phyloP scores from a whole-genome alignment of 2,329 filamentous ascomycete species.

The Penicillium vulpinum region DNA sequence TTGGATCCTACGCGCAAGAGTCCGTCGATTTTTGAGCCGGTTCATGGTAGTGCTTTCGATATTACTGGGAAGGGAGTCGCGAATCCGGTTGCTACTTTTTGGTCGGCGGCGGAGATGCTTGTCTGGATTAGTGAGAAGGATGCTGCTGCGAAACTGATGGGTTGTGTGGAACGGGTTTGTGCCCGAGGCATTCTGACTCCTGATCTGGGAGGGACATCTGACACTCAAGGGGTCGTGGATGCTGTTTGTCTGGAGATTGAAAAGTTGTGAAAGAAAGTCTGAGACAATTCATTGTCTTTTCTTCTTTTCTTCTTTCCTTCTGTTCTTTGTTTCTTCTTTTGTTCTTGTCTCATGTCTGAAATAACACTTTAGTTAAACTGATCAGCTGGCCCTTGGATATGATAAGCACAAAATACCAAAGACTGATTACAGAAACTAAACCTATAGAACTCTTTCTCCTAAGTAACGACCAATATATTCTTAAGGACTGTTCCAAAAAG shows the following conservation, averaged over 20 bases:
- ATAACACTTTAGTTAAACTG: not conserved
- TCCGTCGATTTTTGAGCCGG: conserved; percentile 63
- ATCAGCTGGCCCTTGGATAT: not conserved
- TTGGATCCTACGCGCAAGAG: conserved; percentile 63
- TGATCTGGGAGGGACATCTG: conserved; percentile 59
- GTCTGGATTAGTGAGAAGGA: conserved; percentile 60
- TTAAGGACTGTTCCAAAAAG: not conserved
- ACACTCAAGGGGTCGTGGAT: conserved; percentile 59
- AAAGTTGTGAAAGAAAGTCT: conserved; percentile 19
- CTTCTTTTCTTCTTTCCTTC: not conserved
- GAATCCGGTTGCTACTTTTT: conserved; percentile 66
- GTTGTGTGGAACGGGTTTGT: conserved; percentile 61
- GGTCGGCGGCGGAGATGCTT: conserved; percentile 69
- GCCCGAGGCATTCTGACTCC: conserved; percentile 55
- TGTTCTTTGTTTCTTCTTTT: conserved; percentile 1
- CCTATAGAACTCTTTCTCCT: not conserved
- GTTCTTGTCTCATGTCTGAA: not conserved
- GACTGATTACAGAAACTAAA: not conserved
- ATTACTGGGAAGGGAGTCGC: conserved; percentile 62
- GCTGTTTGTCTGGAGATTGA: conserved; percentile 56
- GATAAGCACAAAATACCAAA: not conserved
- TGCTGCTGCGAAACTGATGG: conserved; percentile 58
- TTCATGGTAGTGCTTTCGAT: conserved; percentile 65
- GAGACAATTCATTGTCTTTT: conserved; percentile 3
- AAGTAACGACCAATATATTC: not conserved